Base-by-base conservation (phyloP, 805 yeast species). In the Sugiyamaella floridensis region DNA sequence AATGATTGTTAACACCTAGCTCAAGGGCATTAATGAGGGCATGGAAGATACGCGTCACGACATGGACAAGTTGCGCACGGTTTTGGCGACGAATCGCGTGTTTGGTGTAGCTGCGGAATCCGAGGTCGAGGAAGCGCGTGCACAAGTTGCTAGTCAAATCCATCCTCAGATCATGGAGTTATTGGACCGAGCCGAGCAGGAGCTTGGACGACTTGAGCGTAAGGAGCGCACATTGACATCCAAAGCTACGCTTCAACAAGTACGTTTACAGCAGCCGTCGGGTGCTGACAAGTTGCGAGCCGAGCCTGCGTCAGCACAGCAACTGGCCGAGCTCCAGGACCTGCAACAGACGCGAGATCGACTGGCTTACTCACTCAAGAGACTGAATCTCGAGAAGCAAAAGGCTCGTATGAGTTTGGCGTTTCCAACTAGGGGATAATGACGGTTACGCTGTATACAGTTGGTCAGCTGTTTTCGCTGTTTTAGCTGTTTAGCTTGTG, bases 71-170 rank as follows among this genome's bases (percentile, higher is more conserved):
- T 43, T 63, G 43, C 50, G 50, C 32, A 55, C 58, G 6, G 58
- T 57, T 1, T 48, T 63, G 11, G 51, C 53, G 34, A 45, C 62
- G 40, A 56, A 58, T 43, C 48, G 59, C 55, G 66, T 64, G 12
- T 64, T 63, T 49, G 67, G 62, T 10, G 58, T 64, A 7, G 66
- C 61, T 9, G 56, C 68, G 2, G 64, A 60, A 46, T 50, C 58
- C 1, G 66, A 61, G n/a, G 60, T 64, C 14, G 48, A 41, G 19
- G 48, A 55, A 9, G 54, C 64, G 16, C 58, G 57, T 44, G 18
- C 52, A 9, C 58, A 64, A 10, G 48, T 64, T 1, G 61, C 62
- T 8, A 52, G 51, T 8, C 64, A 62, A 46, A 58, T 63, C n/a
- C 66, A 60, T 46, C 68, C 68, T 3, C 66, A 59, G 51, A 56